These are phyloP conservation scores for Brassica incana DNA, from an alignment of 345 rosid genomes.

Conservation along the genomic window DNA sequence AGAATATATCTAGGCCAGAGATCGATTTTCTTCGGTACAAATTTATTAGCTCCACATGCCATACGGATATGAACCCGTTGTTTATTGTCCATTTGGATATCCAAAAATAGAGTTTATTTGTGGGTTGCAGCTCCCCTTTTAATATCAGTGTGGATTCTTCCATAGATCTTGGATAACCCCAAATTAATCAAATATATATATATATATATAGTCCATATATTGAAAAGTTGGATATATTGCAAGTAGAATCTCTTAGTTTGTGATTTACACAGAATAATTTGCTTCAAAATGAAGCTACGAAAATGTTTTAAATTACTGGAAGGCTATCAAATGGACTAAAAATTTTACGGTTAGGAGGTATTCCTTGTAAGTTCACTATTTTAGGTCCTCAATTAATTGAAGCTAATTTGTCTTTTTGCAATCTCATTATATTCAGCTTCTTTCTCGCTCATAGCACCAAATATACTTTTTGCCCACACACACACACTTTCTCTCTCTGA, in stretches of 20 bases:
- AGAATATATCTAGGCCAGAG: background rate
- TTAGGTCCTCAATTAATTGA: slow-evolving; percentile 35
- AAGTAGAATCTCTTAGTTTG: background rate
- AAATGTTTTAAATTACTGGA: background rate
- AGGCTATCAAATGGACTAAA: slow-evolving; percentile 1
- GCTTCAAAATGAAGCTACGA: background rate
- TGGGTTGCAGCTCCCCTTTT: no score
- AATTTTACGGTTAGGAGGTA: background rate
- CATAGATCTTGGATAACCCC: no score
- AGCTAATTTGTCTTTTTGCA: slow-evolving; percentile 31
- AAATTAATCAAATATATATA: background rate
- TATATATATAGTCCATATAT: background rate
- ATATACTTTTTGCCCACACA: slow-evolving; percentile 29
- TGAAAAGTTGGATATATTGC: background rate
- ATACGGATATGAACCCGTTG: no score
- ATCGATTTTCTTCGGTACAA: no score
- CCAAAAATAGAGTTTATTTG: no score
- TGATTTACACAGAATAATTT: background rate
- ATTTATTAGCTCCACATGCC: no score
- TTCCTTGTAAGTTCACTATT: slow-evolving; percentile 18
- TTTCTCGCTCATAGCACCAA: slow-evolving; percentile 30
- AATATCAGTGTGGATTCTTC: no score
- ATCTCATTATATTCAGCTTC: slow-evolving; percentile 22
- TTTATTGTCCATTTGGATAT: no score
- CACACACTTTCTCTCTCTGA: background rate